phyloP scores from a whole-genome alignment of 148 eudicot species.

The Chenopodium album region DNA sequence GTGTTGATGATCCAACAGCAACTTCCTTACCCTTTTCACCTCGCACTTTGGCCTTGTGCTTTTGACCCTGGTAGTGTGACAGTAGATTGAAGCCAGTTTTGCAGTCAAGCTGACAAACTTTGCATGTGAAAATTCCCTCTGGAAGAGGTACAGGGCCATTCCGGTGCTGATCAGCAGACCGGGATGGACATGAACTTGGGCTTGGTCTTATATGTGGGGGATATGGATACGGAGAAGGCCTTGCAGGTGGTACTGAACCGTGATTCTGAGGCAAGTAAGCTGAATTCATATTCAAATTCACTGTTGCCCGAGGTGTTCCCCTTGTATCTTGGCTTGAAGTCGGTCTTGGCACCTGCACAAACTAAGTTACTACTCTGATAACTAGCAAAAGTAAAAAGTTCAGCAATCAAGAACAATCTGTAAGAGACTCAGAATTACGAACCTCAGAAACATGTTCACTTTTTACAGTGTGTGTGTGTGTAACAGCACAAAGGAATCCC shows the following conservation, averaged over 20 bases:
- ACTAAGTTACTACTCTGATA: neutral
- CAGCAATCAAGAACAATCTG: neutral
- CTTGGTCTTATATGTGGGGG: conserved; percentile 5
- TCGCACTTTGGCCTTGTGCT: conserved; percentile 21
- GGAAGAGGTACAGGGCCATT: conserved; percentile 8
- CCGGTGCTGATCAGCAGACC: conserved; percentile 3
- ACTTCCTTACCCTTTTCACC: conserved; percentile 15
- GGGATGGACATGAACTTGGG: conserved; percentile 10
- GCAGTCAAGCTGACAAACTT: conserved; percentile 32
- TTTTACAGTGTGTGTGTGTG: neutral
- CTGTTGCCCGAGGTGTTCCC: neutral
- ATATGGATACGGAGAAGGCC: neutral
- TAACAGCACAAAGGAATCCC: too few relatives aligned
- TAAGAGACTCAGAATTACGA: too few relatives aligned
- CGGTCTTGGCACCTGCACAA: conserved; percentile 14
- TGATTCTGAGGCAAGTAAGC: neutral
- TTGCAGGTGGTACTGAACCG: conserved; percentile 13
- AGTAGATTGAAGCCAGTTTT: conserved; percentile 26
- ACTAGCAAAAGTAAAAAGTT: neutral
- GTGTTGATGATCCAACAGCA: neutral
- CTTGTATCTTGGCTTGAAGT: neutral
- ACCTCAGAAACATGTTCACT: neutral
- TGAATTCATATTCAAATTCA: neutral
- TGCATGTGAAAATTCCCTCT: conserved; percentile 18
- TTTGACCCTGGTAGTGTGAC: conserved; percentile 28